These are phyloP conservation scores for carrot (Daucus carota) DNA, from an alignment of 129 eudicot species.

Conservation along the genomic window DH1_v3.0 NC_030381.2:54495001-54495500, in stretches of 20 bases:
- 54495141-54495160: constrained; percentile 42
- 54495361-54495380: constrained; percentile 32
- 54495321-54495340: neutral
- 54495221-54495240: constrained; percentile 36
- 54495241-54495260: constrained; percentile 14
- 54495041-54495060: constrained; percentile 75
- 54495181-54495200: constrained; percentile 18
- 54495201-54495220: constrained; percentile 25
- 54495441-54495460: neutral
- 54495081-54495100: constrained; percentile 5
- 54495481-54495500: neutral
- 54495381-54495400: constrained; percentile 31
- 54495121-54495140: constrained; percentile 17
- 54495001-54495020: constrained; percentile 38
- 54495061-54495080: constrained; percentile 37
- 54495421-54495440: neutral
- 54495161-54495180: constrained; percentile 19
- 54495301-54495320: constrained; percentile 26
- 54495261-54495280: constrained; percentile 41
- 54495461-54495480: neutral
- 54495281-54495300: constrained; percentile 35
- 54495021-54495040: constrained; percentile 64
- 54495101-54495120: constrained; percentile 19
- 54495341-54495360: constrained; percentile 25
- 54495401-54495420: neutral